Base-by-base conservation (phyloP, 1,284 basidiomycete genomes). In the Ustilago sp. region DNA sequence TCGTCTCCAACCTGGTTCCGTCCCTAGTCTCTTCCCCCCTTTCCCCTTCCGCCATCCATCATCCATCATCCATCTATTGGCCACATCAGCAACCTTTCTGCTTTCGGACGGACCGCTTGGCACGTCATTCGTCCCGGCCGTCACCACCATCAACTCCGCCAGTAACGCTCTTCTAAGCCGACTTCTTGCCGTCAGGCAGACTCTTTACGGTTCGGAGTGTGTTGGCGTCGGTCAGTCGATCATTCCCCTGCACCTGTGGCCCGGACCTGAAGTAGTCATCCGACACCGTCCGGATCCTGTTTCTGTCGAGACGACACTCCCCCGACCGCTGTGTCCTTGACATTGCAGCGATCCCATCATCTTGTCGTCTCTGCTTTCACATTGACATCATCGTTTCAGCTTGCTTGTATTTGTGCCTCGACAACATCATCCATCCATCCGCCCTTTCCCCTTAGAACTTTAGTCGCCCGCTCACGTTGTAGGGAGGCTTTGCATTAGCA, bases 21-120 rank as follows among this genome's bases (percentile, higher is more conserved):
- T 68, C 38, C 66, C 66, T 63, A 68, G 34, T n/a, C 66, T 54
- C 66, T 51, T 50, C 43, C 31, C 43, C 66, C 50, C 66, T 51
- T 50, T 32, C 38, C 43, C 28, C 45, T 47, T 32, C 48, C 58
- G 54, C 5, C 56, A 45, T 45, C 36, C 12, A 51, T 41, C 47
- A 36, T 11, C n/a, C 41, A 13, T 28, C 38, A 32, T 32, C 59
- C 32, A 38, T 35, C 15, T 41, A 31, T 47, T 0, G 43, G 23
- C 47, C 41, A 54, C 19, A 13, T 47, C 51, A 57, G 23, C 55
- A 11, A 39, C 38, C 38, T 31, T 36, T 48, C 35, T 12, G n/a
- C 23, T 19, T 19, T 19, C n/a, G 43, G n/a, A 45, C n/a, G 43
- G 43, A 45, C 43, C 11, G 43, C n/a, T 34, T 32, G 28, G 12